These are phyloP conservation scores for Botrytis sinoallii DNA, from an alignment of 2,329 filamentous ascomycete species.

Conservation along the genomic window DNA sequence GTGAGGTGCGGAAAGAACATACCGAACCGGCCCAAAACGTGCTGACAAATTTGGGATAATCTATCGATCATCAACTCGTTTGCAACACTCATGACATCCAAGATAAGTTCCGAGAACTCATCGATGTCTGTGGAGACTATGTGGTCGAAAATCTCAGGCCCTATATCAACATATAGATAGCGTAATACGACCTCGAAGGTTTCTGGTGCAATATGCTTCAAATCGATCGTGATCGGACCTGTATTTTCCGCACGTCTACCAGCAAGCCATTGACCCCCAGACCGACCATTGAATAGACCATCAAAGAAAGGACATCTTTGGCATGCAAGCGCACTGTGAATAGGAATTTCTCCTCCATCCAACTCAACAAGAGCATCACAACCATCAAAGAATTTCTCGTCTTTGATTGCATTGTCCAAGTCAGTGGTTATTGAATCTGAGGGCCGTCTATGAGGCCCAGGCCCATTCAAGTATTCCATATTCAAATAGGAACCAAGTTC, in stretches of 20 bases:
- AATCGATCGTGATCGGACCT: conserved; percentile 65
- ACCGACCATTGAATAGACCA: conserved; percentile 83
- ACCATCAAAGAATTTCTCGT: conserved; percentile 70
- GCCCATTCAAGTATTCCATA: conserved; percentile 66
- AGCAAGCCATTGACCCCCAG: conserved; percentile 79
- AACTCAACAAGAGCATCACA: conserved; percentile 79
- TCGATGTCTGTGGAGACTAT: conserved; percentile 70
- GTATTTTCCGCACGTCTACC: conserved; percentile 56
- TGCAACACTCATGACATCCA: conserved; percentile 85
- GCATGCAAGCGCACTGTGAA: conserved; percentile 77
- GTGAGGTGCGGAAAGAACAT: conserved; percentile 31
- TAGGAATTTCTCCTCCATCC: conserved; percentile 65
- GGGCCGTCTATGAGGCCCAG: conserved; percentile 68
- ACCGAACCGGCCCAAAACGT: conserved; percentile 75
- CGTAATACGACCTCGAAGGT: conserved; percentile 77
- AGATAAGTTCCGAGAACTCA: conserved; percentile 80
- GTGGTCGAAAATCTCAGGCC: conserved; percentile 76
- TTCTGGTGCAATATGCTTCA: conserved; percentile 72
- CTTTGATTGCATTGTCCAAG: conserved; percentile 65
- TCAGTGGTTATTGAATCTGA: conserved; percentile 64
- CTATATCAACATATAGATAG: conserved; percentile 80
- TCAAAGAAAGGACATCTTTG: conserved; percentile 90
- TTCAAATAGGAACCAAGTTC: conserved; percentile 71
- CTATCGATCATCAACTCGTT: conserved; percentile 96
- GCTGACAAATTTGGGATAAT: conserved; percentile 85